These are phyloP conservation scores for Fraxinus greggii DNA, from an alignment of 305 asterid species.

Conservation along the genomic window DNA sequence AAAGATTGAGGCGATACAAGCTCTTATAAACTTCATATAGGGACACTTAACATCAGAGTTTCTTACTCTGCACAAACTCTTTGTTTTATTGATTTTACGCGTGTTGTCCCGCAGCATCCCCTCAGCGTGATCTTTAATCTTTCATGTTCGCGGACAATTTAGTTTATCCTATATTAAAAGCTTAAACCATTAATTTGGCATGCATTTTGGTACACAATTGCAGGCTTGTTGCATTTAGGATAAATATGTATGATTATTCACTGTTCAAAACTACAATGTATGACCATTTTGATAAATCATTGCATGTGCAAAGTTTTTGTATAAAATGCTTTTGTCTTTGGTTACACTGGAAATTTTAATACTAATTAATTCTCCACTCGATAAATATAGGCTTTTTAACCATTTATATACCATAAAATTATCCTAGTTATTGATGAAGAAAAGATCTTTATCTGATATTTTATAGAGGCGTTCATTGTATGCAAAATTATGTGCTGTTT, in stretches of 20 bases:
- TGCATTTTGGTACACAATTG: neutral
- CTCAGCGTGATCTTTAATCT: neutral
- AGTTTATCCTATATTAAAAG: neutral
- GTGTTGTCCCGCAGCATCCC: neutral
- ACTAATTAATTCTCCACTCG: neutral
- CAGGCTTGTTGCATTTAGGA: neutral
- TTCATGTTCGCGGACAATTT: neutral
- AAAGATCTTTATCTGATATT: neutral
- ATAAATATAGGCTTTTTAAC: neutral
- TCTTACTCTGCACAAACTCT: neutral
- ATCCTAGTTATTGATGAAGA: neutral
- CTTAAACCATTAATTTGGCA: neutral
- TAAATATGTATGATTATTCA: neutral
- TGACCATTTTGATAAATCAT: neutral
- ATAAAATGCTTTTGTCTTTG: conserved; percentile 9
- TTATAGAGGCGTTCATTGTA: neutral
- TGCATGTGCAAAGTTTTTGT: neutral
- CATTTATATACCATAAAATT: neutral
- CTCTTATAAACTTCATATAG: neutral
- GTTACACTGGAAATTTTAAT: neutral
- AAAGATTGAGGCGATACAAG: neutral
- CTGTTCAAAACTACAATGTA: neutral
- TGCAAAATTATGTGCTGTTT: conserved; percentile 7
- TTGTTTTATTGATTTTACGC: neutral
- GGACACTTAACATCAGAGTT: neutral